phyloP scores from a whole-genome alignment of 345 rosid species.

The Alliaria petiolata region DNA sequence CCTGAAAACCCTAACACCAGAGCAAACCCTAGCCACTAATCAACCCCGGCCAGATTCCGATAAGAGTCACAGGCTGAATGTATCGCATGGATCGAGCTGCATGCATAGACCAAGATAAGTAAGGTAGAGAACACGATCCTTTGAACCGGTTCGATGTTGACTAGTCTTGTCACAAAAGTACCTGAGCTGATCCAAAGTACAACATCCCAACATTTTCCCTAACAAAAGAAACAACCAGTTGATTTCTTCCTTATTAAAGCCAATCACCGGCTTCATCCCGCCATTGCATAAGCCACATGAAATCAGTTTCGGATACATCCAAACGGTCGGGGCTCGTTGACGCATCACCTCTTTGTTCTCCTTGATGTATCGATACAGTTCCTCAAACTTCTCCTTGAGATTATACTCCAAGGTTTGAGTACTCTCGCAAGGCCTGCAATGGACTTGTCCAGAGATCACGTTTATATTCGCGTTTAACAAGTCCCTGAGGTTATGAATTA shows the following conservation, averaged over 20 bases:
- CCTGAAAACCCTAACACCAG: too few species aligned
- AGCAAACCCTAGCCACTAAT: too few species aligned
- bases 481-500: constrained; percentile 31
- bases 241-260: constrained; percentile 45
- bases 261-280: constrained; percentile 52
- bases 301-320: constrained; percentile 53
- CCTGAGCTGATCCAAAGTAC: constrained; percentile 62
- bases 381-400: constrained; percentile 44
- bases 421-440: constrained; percentile 60
- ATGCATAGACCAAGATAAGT: constrained; percentile 55
- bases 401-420: constrained; percentile 41
- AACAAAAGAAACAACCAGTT: constrained; percentile 88
- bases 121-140: constrained; percentile 60
- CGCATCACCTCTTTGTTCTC: constrained; percentile 40
- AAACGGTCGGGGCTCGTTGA: constrained; percentile 52
- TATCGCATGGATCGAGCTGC: constrained; percentile 55
- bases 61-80: not conserved
- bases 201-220: constrained; percentile 72
- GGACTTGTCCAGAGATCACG: constrained; percentile 43
- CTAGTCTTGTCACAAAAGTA: constrained; percentile 64
- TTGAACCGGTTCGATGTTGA: constrained; percentile 72
- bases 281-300: constrained; percentile 45
- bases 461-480: constrained; percentile 32
- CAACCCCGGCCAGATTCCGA: not conserved
- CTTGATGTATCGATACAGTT: constrained; percentile 41